Percentiles rank a stretch among this genome's conserved stretches.
Evolutionary conservation across 805 yeast genomes (phyloP).

Genomic region (Myxozyma kluyveri): DNA sequence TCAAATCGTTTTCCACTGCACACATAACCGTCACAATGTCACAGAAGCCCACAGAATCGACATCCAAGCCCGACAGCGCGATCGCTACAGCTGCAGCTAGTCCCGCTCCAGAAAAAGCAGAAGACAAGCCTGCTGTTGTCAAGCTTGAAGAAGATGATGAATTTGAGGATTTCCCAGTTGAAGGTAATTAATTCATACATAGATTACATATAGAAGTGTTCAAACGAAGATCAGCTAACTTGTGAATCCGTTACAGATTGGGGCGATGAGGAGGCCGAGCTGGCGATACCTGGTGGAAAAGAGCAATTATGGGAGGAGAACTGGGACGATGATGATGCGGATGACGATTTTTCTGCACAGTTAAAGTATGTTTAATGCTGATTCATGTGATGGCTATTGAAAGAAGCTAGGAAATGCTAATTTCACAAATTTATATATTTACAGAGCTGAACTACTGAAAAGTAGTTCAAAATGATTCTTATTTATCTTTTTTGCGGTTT

Average conservation of each 20-base stretch:
- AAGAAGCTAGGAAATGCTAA: background rate
- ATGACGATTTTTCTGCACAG: constrained; percentile 78
- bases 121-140: constrained; percentile 45
- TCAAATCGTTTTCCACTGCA: no score
- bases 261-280: constrained; percentile 57
- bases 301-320: constrained; percentile 89
- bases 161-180: constrained; percentile 94
- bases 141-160: constrained; percentile 94
- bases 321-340: constrained; percentile 91
- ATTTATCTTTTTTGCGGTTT: background rate
- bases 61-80: background rate
- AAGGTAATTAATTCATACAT: constrained; percentile 41
- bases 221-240: background rate
- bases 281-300: constrained; percentile 44
- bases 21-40: background rate
- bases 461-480: background rate
- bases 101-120: constrained; percentile 3
- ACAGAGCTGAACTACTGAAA: constrained; percentile 7
- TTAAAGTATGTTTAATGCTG: constrained; percentile 48
- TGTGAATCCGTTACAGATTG: constrained; percentile 48
- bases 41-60: background rate
- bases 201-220: background rate
- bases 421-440: background rate
- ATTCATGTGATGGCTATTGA: background rate
- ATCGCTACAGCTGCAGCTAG: background rate